phyloP scores from a whole-genome alignment of 371 early-diverging fungal species.

The Apophysomyces ossiformis region DNA sequence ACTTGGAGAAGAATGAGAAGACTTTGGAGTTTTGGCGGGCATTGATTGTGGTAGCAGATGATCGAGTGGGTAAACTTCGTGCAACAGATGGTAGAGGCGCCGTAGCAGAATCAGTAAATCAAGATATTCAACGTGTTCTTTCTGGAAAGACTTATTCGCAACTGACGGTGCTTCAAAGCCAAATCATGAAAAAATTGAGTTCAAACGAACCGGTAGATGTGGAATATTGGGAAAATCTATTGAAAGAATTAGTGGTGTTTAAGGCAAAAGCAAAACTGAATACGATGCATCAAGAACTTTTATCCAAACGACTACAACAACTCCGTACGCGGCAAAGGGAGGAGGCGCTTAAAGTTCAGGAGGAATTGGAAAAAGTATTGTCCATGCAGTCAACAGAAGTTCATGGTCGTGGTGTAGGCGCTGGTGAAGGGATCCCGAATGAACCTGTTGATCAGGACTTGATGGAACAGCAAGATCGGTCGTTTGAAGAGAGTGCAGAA shows the following conservation, averaged over 20 bases:
- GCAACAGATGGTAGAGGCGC: slow-evolving; percentile 38
- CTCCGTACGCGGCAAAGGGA: slow-evolving; percentile 65
- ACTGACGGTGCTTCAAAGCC: slow-evolving; percentile 69
- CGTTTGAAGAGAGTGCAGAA: slow-evolving; percentile 26
- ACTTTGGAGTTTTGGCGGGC: slow-evolving; percentile 85
- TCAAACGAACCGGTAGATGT: slow-evolving; percentile 82
- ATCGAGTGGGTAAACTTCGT: slow-evolving; percentile 60
- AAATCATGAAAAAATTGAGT: slow-evolving; percentile 74
- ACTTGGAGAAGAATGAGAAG: slow-evolving; percentile 76
- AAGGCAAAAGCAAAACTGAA: slow-evolving; percentile 80
- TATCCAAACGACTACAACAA: slow-evolving; percentile 74
- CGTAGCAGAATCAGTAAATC: slow-evolving; percentile 50
- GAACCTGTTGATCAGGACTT: slow-evolving; percentile 53
- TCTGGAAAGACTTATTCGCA: slow-evolving; percentile 76
- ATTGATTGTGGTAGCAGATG: slow-evolving; percentile 83
- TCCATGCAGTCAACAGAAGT: slow-evolving; percentile 58
- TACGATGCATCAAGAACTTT: slow-evolving; percentile 75
- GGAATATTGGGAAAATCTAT: slow-evolving; percentile 92
- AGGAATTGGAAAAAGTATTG: slow-evolving; percentile 65
- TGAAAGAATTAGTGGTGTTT: slow-evolving; percentile 79
- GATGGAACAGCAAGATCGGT: slow-evolving; percentile 46
- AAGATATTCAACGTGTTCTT: slow-evolving; percentile 75
- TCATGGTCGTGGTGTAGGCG: slow-evolving; percentile 50
- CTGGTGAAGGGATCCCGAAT: slow-evolving; percentile 48
- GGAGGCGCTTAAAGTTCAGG: slow-evolving; percentile 71